phyloP scores from a whole-genome alignment of 2,329 filamentous ascomycete genomes.

The Aspergillus brasiliensis region DNA sequence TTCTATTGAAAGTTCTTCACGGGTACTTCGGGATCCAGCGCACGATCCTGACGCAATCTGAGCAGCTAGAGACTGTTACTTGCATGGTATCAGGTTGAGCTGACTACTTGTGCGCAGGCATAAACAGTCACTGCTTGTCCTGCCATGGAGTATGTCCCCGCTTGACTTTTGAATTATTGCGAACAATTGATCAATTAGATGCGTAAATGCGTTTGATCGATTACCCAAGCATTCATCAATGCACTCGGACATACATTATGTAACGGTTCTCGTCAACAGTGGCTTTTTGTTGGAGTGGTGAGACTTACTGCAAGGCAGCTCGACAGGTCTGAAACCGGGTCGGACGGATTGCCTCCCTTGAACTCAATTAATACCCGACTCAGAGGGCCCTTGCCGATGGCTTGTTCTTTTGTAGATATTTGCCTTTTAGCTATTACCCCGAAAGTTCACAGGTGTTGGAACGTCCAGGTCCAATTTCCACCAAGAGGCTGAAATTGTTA shows the following conservation, averaged over 20 bases:
- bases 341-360: slow-evolving; percentile 9
- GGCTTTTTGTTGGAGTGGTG: slow-evolving; percentile 3
- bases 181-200: too few species aligned
- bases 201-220: too few species aligned
- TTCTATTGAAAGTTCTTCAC: not conserved
- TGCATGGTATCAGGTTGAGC: not conserved
- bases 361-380: slow-evolving; percentile 14
- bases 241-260: not conserved
- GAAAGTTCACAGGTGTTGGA: not conserved
- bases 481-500: not conserved
- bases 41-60: slow-evolving; percentile 12
- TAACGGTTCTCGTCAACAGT: not conserved
- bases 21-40: slow-evolving; percentile 9
- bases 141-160: not conserved
- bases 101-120: not conserved
- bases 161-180: not conserved
- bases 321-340: slow-evolving; percentile 20
- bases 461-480: not conserved
- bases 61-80: not conserved
- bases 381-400: slow-evolving; percentile 12
- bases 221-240: not conserved
- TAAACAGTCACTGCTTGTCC: not conserved
- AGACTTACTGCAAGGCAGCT: slow-evolving; percentile 24
- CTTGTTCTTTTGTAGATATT: not conserved
- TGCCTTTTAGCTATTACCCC: not conserved